These are phyloP conservation scores for Irpex rosettiformis DNA, from an alignment of 1,284 basidiomycete species.

Conservation along the genomic window DNA sequence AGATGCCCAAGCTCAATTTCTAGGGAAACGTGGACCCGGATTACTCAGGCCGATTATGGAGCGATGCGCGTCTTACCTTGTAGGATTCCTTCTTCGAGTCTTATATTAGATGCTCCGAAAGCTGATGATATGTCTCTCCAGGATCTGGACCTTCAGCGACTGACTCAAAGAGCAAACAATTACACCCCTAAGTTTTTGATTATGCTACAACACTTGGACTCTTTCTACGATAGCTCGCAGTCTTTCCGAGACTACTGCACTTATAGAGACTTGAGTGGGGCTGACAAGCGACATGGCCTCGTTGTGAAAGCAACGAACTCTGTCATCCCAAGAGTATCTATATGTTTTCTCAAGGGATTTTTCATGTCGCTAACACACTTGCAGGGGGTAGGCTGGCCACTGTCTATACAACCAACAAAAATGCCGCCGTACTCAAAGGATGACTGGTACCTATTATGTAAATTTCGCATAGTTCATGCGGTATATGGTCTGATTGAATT, in stretches of 20 bases:
- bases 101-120: background rate
- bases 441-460: constrained; percentile 5
- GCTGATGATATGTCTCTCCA: background rate
- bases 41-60: background rate
- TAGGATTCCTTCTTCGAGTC: background rate
- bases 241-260: background rate
- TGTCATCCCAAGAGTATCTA: background rate
- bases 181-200: background rate
- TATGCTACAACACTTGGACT: background rate
- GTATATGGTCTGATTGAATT: background rate
- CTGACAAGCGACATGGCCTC: background rate
- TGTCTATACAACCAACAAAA: background rate
- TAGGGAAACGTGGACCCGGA: background rate
- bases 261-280: background rate
- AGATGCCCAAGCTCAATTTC: background rate
- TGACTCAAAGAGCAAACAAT: background rate
- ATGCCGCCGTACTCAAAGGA: constrained; percentile 3
- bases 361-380: background rate
- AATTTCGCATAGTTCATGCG: background rate
- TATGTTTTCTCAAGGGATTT: background rate
- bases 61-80: background rate
- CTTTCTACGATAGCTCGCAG: background rate
- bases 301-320: background rate
- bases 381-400: background rate
- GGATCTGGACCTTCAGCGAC: background rate